Evolutionary conservation across 257 asterid species (phyloP), one percentile per base, ranked within the genome.

Genomic region (Primulina tabacum): DNA sequence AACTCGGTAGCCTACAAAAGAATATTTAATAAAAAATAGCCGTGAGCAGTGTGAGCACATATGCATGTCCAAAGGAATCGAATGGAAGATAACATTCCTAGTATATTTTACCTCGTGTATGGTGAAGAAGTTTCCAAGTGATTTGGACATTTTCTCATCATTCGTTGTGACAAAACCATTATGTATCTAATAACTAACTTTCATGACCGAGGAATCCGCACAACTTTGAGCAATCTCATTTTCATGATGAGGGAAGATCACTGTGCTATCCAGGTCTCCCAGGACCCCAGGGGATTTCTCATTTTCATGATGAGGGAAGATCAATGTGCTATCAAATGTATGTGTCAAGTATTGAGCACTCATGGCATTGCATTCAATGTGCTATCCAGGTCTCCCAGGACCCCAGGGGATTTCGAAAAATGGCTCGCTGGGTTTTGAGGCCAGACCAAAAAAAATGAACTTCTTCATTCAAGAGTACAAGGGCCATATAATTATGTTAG

Each of bases 351-450:
- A 92, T 7, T 83, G 83, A 78, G 96, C 88, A 77, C 98, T 92
- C 96, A 90, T 92, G 24, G 97, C 97, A 77, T 95, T 92, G 87
- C 98, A 92, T 60, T 88, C 96, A 35, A 90, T 92, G 79, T 92
- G 98, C 96, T 97, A 92, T 43, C 98, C 98, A 55, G 98, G 98
- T 66, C 97, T 88, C 74, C 98, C 98, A 6, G 90, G 89, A 58
- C 98, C 96, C 97, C 98, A 90, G 18, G 96, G 96, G 76, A 96
- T 90, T 70, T 87, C 96, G 96, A 97, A 92, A 56, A 76, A 80
- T 29, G 96, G 97, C 78, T 90, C 97, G 28, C 92, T 92, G 21
- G 92, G 90, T 81, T 92, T 92, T 37, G 97, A 93, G 52, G 97
- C 92, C 98, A 88, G 81, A 40, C 67, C 52, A 50, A 50, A 65